phyloP scores from a whole-genome alignment of 1,284 basidiomycete species.

The Naganishia liquefaciens region DNA sequence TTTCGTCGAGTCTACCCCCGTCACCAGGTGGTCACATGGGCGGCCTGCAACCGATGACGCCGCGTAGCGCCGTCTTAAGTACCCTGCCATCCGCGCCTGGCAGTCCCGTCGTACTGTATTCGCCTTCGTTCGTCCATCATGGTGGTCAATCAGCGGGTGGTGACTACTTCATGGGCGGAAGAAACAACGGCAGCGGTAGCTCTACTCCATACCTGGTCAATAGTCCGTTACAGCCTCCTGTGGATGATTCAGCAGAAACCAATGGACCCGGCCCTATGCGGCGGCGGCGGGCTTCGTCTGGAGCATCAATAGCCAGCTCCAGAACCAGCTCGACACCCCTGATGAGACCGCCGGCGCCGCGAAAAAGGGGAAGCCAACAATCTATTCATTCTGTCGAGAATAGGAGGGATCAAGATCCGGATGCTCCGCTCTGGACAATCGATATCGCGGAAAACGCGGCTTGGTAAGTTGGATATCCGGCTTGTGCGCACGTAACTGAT shows the following conservation, averaged over 20 bases:
- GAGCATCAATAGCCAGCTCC: conserved; percentile 17
- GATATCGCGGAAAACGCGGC: conserved; percentile 33
- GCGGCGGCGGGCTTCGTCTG: conserved; percentile 17
- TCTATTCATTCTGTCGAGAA: conserved; percentile 15
- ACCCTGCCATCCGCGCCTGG: conserved; percentile 46
- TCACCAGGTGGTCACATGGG: conserved; percentile 46
- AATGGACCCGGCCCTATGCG: conserved; percentile 21
- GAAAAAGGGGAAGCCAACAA: conserved; percentile 22
- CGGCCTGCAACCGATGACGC: conserved; percentile 51
- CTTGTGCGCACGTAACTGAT: background rate
- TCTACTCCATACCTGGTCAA: conserved; percentile 22
- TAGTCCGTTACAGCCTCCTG: conserved; percentile 12
- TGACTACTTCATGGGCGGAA: conserved; percentile 7
- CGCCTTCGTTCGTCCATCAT: conserved; percentile 2
- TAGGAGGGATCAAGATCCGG: background rate
- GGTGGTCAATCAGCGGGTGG: background rate
- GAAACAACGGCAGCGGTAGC: conserved; percentile 16
- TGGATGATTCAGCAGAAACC: conserved; percentile 8
- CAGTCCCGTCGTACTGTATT: conserved; percentile 39
- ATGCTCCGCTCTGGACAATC: conserved; percentile 28
- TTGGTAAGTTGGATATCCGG: conserved; percentile 26
- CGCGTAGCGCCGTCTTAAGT: conserved; percentile 33
- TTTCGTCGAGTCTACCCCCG: conserved; percentile 41
- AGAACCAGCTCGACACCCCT: conserved; percentile 1
- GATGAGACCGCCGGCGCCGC: conserved; percentile 27